These are phyloP conservation scores for Sclerotinia subarctica DNA, from an alignment of 2,329 filamentous ascomycete genomes.

Conservation along the genomic window DNA sequence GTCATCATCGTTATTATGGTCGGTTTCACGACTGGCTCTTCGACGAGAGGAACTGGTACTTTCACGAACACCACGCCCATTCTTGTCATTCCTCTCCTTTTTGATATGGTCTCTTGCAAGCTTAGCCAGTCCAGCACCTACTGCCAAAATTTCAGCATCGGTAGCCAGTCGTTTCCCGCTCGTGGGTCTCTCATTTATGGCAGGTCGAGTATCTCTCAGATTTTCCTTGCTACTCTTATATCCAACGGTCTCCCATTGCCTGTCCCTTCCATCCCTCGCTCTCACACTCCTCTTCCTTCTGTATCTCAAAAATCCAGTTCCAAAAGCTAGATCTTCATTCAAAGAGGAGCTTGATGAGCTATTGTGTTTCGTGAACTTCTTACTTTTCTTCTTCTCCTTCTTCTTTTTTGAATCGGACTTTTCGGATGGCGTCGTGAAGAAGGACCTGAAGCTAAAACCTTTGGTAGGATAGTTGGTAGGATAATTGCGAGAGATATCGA, in stretches of 20 bases:
- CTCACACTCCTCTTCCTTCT: constrained; percentile 33
- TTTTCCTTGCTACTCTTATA: constrained; percentile 24
- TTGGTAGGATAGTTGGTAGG: constrained; percentile 47
- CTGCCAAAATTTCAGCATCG: constrained; percentile 46
- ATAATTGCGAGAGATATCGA: constrained; percentile 62
- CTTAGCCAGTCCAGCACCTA: constrained; percentile 47
- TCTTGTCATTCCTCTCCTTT: constrained; percentile 38
- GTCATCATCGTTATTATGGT: constrained; percentile 45
- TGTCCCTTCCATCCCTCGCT: constrained; percentile 33
- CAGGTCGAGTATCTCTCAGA: constrained; percentile 21
- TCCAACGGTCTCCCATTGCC: constrained; percentile 32
- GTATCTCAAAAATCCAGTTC: constrained; percentile 49
- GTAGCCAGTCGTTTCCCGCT: constrained; percentile 35
- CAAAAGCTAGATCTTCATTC: constrained; percentile 67
- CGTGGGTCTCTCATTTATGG: constrained; percentile 33
- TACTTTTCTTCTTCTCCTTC: constrained; percentile 14
- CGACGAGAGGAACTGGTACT: constrained; percentile 20
- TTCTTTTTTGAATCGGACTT: constrained; percentile 30
- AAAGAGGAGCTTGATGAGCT: constrained; percentile 67
- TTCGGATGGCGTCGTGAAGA: constrained; percentile 61
- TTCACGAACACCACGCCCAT: constrained; percentile 20
- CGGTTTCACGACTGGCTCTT: constrained; percentile 30
- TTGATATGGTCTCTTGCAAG: constrained; percentile 43
- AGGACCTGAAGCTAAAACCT: constrained; percentile 54
- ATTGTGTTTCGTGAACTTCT: constrained; percentile 30